phyloP scores from a whole-genome alignment of 148 eudicot genomes.

The Silene conica region DNA sequence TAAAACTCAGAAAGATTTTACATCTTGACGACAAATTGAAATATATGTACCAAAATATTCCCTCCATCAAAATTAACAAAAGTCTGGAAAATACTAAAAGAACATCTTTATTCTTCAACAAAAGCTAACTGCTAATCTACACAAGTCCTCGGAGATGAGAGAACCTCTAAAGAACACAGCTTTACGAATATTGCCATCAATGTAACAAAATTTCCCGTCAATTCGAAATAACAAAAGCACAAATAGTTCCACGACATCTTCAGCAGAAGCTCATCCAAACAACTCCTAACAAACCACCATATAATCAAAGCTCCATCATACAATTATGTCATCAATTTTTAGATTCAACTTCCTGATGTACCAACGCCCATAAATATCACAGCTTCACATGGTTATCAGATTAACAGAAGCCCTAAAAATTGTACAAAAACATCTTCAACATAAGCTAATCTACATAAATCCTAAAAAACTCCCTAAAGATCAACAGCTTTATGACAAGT shows the following conservation, averaged over 20 bases:
- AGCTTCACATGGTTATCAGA: not conserved
- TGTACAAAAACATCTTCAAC: conserved; percentile 6
- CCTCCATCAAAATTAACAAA: not conserved
- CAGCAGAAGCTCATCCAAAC: too few species aligned
- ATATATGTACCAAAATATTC: not conserved
- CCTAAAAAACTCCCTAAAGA: not conserved
- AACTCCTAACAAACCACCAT: too few species aligned
- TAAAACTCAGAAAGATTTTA: not conserved
- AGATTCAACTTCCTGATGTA: too few species aligned
- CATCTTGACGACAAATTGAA: not conserved
- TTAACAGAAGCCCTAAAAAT: conserved; percentile 14
- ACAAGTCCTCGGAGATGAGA: not conserved
- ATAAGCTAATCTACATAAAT: not conserved
- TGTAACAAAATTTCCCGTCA: too few species aligned
- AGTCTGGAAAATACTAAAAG: conserved; percentile 16
- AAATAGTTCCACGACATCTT: too few species aligned
- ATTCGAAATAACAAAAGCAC: too few species aligned
- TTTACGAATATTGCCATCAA: not conserved
- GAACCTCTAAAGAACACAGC: not conserved
- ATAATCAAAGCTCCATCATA: too few species aligned
- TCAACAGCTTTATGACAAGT: not conserved
- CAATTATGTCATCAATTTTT: too few species aligned
- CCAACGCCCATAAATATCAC: too few species aligned
- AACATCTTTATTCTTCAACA: not conserved
- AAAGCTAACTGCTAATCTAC: not conserved